Base-by-base conservation (phyloP, 148 eudicot genomes). In the Heliamphora exappendiculata region DNA sequence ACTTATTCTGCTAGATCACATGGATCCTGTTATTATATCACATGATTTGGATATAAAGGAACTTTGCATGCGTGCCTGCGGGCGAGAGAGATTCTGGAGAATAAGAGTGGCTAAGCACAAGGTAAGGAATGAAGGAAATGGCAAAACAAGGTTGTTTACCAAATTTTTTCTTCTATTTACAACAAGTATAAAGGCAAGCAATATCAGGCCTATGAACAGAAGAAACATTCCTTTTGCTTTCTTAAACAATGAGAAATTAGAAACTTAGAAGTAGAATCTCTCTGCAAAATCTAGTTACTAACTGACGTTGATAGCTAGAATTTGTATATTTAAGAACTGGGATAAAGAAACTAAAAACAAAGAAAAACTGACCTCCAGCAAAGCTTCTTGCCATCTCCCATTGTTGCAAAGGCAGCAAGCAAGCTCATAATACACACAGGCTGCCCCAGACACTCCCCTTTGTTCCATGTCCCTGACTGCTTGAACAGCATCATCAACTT, bases 401-500 rank as follows among this genome's bases (percentile, higher is more conserved):
- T 88, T 83, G 76, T 83, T 88, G 84, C 98, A 92, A 84, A 95
- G 97, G 77, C 96, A 95, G 73, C 97, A 84, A 19, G 96, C 96
- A 44, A 95, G 89, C 78, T 95, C 98, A 83, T 89, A 95, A 80
- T 92, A 95, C 45, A 95, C 97, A 72, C 86, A 87, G 66, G 91
- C 87, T 64, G 87, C 74, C 83, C 97, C 97, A 81, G 87, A 78
- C 24, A 95, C 76, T 42, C 97, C 98, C 73, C 91, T 92, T 69
- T 49, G 85, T 86, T 95, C 97, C 98, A 95, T 95, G 33, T 89
- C 92, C 81, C 96, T 86, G 26, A 95, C 97, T 64, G 88, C 85
- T 64, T 76, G 77, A 85, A 92, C 80, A 66, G 98, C 96, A 81
- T 91, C 92, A 74, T 88, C 82, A 66, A 91, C 88, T 87, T 86